A percentile compares a stretch with the other conserved stretches of the same genome.
These are phyloP conservation scores for Zymoseptoria ardabiliae DNA, from an alignment of 2,329 filamentous ascomycete genomes.

Conservation along the genomic window DNA sequence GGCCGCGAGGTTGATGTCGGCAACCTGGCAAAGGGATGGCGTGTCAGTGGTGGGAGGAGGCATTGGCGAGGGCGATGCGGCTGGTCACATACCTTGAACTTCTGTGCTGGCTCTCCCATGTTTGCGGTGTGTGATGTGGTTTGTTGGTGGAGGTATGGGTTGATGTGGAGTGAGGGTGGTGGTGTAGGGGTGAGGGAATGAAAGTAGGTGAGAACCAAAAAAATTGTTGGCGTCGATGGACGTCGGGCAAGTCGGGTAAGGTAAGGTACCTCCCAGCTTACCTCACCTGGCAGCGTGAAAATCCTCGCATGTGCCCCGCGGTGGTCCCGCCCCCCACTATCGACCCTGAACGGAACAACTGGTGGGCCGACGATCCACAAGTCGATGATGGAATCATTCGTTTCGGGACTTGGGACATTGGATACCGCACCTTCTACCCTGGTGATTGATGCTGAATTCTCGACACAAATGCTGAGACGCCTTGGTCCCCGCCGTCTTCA, in stretches of 20 bases:
- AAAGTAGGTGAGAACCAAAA: background rate
- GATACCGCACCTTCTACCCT: no score
- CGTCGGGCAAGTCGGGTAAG: no score
- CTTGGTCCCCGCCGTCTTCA: no score
- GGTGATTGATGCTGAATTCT: no score
- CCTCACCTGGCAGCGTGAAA: background rate
- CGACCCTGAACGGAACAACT: background rate
- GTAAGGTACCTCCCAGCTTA: background rate
- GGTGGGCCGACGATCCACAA: background rate
- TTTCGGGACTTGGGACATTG: background rate
- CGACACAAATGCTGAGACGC: no score
- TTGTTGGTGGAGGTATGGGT: conserved; percentile 7
- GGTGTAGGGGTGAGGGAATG: conserved; percentile 6
- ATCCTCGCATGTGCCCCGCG: no score
- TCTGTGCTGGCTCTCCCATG: conserved; percentile 73
- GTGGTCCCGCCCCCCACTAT: background rate
- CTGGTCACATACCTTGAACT: conserved; percentile 62
- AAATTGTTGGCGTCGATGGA: conserved; percentile 2
- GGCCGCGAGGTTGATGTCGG: conserved; percentile 91
- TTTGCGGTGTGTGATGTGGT: conserved; percentile 28
- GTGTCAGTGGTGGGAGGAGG: background rate
- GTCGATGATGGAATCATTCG: background rate
- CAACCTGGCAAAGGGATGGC: conserved; percentile 50
- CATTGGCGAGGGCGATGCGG: background rate
- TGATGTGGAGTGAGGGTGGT: conserved; percentile 11